Evolutionary conservation across 169 alveolate genomes (phyloP), one percentile per base, ranked within the genome.

Genomic region (Plasmodium coatneyi): DNA sequence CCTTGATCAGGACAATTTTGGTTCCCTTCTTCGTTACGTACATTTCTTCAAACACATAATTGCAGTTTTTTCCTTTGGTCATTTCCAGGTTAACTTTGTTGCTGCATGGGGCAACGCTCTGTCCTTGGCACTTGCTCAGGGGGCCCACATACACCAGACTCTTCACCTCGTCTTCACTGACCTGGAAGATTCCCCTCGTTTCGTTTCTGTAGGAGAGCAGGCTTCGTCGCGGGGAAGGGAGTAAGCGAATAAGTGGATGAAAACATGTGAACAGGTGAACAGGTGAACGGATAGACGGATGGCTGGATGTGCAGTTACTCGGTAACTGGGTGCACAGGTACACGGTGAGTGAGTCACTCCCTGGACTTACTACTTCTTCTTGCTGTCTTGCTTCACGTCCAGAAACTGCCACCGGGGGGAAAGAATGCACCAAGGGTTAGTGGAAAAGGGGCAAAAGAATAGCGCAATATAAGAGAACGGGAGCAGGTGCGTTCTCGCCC

Each of bases 31-130:
- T 84, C 14, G 92, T 84, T 30, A 25, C 84, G 28, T 49, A 84
- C 56, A 84, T 71, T 71, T 84, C 92, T 84, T 84, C 92, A 74
- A 84, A 84, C 60, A 84, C 60, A 32, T 84, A 84, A 34, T 74
- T 84, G 30, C 84, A 43, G 6, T 12, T 72, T 0, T 5, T 4
- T 5, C 84, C 41, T 6, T 52, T 84, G 12, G 39, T 25, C 41
- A 84, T 28, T 49, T 84, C 92, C 3, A 84, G 60, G 39, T 32
- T 84, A 7, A 72, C 60, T 32, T 49, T 72, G 14, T 84, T 32
- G 6, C 43, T 41, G 66, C 84, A 43, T 7, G 16, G 22, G 34
- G 83, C 2, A 16, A 84, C 71, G 41, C 66, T 66, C 25, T 72
- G 80, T n/a, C 92, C 92, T 19, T 39, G 34, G 60, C 25, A 84